phyloP scores from a whole-genome alignment of 257 asterid species.

The Gentiana straminea region DNA sequence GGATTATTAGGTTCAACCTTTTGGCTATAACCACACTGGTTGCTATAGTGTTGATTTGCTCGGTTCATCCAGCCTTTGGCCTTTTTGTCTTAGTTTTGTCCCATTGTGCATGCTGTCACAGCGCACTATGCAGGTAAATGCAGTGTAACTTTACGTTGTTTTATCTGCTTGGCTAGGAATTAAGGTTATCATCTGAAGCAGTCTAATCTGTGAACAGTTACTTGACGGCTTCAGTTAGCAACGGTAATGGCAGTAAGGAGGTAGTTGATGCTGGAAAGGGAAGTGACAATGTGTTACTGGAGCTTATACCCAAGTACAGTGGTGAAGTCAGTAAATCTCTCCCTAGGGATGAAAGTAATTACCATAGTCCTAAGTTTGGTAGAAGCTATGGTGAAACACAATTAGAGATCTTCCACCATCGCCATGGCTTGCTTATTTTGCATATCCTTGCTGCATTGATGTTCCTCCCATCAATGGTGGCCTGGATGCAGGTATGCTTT shows the following conservation, averaged over 20 bases:
- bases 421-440: conserved; percentile 71
- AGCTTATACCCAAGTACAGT: conserved; percentile 25
- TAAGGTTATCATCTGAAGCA: conserved; percentile 21
- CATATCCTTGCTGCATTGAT: conserved; percentile 69
- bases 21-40: conserved; percentile 47
- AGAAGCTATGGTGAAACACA: conserved; percentile 70
- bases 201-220: conserved; percentile 52
- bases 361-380: conserved; percentile 46
- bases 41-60: conserved; percentile 57
- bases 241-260: conserved; percentile 53
- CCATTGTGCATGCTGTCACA: conserved; percentile 69
- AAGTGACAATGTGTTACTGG: conserved; percentile 17
- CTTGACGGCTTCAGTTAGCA: conserved; percentile 79
- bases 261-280: conserved; percentile 31
- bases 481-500: conserved; percentile 75
- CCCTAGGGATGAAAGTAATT: conserved; percentile 25
- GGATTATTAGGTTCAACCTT: conserved; percentile 49
- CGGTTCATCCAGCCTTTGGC: conserved; percentile 90
- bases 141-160: neutral
- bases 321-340: conserved; percentile 25
- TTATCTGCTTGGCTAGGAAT: conserved; percentile 2
- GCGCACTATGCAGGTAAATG: conserved; percentile 61
- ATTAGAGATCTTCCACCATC: conserved; percentile 79
- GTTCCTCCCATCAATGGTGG: conserved; percentile 82
- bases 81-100: conserved; percentile 62